Base-by-base conservation (phyloP, 768 basidiomycete species). In the Epithele typhae region DNA sequence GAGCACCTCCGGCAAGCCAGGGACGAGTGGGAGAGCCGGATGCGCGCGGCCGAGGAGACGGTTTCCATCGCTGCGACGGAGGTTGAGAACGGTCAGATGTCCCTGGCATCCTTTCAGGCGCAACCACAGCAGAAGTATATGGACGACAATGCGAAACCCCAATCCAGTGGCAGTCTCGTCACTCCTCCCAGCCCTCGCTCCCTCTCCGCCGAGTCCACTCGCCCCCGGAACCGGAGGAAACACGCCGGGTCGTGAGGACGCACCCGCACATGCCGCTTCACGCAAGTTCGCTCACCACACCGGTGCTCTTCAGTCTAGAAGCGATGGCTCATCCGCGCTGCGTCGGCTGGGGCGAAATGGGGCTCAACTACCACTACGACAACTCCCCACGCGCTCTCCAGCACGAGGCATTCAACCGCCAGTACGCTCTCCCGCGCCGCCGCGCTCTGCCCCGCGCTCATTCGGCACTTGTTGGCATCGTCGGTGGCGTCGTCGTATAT, bases 341-440 rank as follows among this genome's bases (percentile, higher is more conserved):
- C 57, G 87, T 92, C 5, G 87, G 88, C 3, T 87, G 84, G 82
- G 91, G 91, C 0, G 91, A 93, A 59, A 91, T 91, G 46, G 89
- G 91, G 0, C 74, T 89, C 11, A 89, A 92, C 52, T 91, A 88
- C 55, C 87, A 91, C 62, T 89, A 91, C 63, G 79, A 87, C 63
- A 74, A 80, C 51, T 87, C 87, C 0, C 86, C 88, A 0, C 78
- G 82, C 9, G 73, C 77, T 0, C 57, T 81, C 1, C 91, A 92
- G 57, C 80, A 74, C 43, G 66, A 66, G 0, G 79, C 89, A 9
- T 82, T 93, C 40, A 61, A 65, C 1, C 70, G 83, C 8, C 91
- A 93, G n/a, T n/a, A n/a, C n/a, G n/a, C n/a, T n/a, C n/a, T n/a
- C n/a, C n/a, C n/a, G n/a, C n/a, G n/a, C n/a, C n/a, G n/a, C n/a